phyloP scores from a whole-genome alignment of 1,284 basidiomycete genomes.

The Trichosporon faecale region DNA sequence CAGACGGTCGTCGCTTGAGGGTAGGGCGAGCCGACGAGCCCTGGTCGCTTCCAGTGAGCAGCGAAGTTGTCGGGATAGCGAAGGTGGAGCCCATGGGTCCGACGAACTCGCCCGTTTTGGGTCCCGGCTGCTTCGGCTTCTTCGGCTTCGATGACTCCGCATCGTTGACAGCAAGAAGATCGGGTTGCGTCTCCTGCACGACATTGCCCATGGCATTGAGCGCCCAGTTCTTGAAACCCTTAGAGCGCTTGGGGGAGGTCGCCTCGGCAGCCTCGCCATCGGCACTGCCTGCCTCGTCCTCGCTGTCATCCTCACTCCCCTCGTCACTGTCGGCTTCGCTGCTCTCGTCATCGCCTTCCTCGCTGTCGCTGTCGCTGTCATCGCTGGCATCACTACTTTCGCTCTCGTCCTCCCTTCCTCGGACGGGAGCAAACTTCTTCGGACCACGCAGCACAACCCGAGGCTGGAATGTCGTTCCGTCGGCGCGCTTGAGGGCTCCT shows the following conservation, averaged over 20 bases:
- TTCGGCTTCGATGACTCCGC: slow-evolving; percentile 21
- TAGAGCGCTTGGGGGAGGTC: slow-evolving; percentile 42
- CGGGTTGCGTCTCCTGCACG: slow-evolving; percentile 5
- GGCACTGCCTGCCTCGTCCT: slow-evolving; percentile 29
- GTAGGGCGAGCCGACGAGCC: slow-evolving; percentile 57
- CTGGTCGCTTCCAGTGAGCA: slow-evolving; percentile 30
- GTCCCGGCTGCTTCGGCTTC: slow-evolving; percentile 21
- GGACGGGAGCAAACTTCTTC: slow-evolving; percentile 28
- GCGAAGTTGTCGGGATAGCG: slow-evolving; percentile 43
- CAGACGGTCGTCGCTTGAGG: slow-evolving; percentile 67
- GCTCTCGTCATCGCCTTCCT: slow-evolving; percentile 31
- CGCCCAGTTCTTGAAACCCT: slow-evolving; percentile 82
- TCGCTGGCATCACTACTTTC: slow-evolving; percentile 32
- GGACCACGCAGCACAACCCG: slow-evolving; percentile 32
- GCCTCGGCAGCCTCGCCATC: slow-evolving; percentile 20
- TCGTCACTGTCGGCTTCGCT: slow-evolving; percentile 27
- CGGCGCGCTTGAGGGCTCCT: slow-evolving; percentile 23
- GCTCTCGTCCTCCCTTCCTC: slow-evolving; percentile 14
- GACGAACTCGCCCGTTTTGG: slow-evolving; percentile 36
- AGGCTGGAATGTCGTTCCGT: slow-evolving; percentile 34
- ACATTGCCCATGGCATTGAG: slow-evolving; percentile 59
- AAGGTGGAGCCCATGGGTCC: slow-evolving; percentile 50
- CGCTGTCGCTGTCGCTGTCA: slow-evolving; percentile 27
- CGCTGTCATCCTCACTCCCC: slow-evolving; percentile 17
- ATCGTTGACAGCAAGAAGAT: slow-evolving; percentile 28